Conservation (phyloP, 129 eudicot genomes). For the Escallonia rubra region DNA sequence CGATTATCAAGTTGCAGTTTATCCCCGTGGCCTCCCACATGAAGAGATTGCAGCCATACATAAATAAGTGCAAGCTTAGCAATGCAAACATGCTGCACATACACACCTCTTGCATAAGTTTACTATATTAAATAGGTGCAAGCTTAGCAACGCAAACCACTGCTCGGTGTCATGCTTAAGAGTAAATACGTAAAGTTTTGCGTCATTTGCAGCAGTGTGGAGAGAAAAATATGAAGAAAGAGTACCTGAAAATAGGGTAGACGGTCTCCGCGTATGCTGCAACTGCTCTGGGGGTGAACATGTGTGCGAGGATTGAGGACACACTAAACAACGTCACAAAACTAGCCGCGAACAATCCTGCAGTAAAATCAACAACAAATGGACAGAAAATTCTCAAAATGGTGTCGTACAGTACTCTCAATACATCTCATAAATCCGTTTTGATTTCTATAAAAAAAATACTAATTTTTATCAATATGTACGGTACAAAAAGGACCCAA, state of each 20-base stretch:
- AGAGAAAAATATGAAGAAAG: neutral
- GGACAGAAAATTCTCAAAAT: neutral
- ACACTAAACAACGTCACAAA: slow-evolving; percentile 70
- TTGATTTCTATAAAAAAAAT: no score
- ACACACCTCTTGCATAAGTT: neutral
- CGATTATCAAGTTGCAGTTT: slow-evolving; percentile 83
- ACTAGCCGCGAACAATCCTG: slow-evolving; percentile 91
- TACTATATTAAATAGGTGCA: neutral
- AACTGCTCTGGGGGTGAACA: slow-evolving; percentile 55
- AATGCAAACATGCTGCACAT: slow-evolving; percentile 79
- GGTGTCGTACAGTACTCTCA: neutral
- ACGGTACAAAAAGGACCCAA: no score
- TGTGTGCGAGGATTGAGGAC: slow-evolving; percentile 79
- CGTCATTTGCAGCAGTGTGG: neutral
- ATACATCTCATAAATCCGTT: no score
- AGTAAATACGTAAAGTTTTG: slow-evolving; percentile 2
- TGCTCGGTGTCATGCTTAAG: neutral
- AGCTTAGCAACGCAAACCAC: neutral
- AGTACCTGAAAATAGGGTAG: slow-evolving; percentile 86
- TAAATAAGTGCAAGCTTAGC: slow-evolving; percentile 79
- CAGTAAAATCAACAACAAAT: neutral
- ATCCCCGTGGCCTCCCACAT: slow-evolving; percentile 87
- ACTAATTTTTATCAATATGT: no score
- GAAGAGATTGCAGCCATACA: slow-evolving; percentile 92
- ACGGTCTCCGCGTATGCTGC: slow-evolving; percentile 73